Conservation (phyloP, 768 basidiomycete genomes). For the Hypholoma sublateritium region DNA sequence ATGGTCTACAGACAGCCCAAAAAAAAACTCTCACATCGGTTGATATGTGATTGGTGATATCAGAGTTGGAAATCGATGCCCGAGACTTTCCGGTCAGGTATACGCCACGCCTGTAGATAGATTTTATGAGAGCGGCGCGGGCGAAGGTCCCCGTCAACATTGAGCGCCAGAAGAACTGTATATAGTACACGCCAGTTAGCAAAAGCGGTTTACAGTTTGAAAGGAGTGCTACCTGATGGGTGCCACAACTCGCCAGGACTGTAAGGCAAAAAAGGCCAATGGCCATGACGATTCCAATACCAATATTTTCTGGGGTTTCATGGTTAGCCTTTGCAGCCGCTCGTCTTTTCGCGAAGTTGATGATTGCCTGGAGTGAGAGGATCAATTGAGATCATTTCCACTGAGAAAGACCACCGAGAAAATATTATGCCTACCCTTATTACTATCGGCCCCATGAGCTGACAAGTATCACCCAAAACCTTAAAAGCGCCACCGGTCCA, state of each 20-base stretch:
- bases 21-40: slow-evolving; percentile 54
- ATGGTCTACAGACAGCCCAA: neutral
- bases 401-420: neutral
- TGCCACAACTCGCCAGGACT: slow-evolving; percentile 51
- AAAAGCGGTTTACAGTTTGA: neutral
- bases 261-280: slow-evolving; percentile 51
- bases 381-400: neutral
- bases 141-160: slow-evolving; percentile 67
- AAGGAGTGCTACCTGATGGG: slow-evolving; percentile 52
- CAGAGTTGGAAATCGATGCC: slow-evolving; percentile 58
- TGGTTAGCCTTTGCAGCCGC: slow-evolving; percentile 38
- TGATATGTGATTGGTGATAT: slow-evolving; percentile 59
- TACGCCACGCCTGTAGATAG: slow-evolving; percentile 70
- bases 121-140: slow-evolving; percentile 64
- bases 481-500: slow-evolving; percentile 67
- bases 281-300: slow-evolving; percentile 59
- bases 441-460: slow-evolving; percentile 62
- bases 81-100: slow-evolving; percentile 66
- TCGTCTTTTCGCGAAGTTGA: slow-evolving; percentile 55
- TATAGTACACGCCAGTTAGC: neutral
- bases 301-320: slow-evolving; percentile 37
- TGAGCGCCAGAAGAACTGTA: slow-evolving; percentile 68
- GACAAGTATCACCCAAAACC: slow-evolving; percentile 60
- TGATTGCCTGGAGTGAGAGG: slow-evolving; percentile 43
- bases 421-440: slow-evolving; percentile 41